Evolutionary conservation across 495 filamentous ascomycete genomes (phyloP).

Genomic region (Amorphotheca resinae): DNA sequence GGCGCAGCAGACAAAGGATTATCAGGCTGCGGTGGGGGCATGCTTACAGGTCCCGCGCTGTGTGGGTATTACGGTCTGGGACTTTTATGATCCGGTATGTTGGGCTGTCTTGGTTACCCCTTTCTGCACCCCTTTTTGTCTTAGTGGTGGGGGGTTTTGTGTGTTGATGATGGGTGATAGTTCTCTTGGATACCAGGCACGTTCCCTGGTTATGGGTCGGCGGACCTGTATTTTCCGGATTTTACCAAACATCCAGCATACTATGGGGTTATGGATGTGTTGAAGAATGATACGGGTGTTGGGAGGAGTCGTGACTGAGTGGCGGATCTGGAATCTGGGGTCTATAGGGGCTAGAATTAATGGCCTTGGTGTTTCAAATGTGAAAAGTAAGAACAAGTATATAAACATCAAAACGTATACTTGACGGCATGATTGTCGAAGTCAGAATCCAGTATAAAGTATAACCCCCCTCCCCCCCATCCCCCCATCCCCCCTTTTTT

Average conservation of each 20-base stretch:
- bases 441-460: too few species aligned
- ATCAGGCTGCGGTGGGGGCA: conserved; percentile 36
- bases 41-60: conserved; percentile 46
- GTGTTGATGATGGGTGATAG: too few species aligned
- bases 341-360: too few species aligned
- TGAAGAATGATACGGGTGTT: conserved; percentile 17
- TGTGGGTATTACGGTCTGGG: conserved; percentile 61
- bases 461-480: too few species aligned
- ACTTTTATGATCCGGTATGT: conserved; percentile 30
- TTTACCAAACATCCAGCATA: conserved; percentile 47
- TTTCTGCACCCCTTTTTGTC: neutral
- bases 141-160: neutral
- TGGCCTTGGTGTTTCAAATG: too few species aligned
- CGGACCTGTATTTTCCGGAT: conserved; percentile 40
- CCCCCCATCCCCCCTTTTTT: too few species aligned
- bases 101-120: too few species aligned
- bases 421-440: too few species aligned
- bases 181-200: conserved; percentile 48
- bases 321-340: too few species aligned
- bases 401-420: too few species aligned
- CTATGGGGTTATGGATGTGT: conserved; percentile 24
- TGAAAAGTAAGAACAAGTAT: too few species aligned
- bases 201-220: conserved; percentile 42
- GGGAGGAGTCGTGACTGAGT: too few species aligned
- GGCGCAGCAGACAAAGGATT: conserved; percentile 44